A percentile compares a stretch with the other conserved stretches of the same genome.
phyloP scores from a whole-genome alignment of 225 moss, liverwort and hornwort species.

The Bryum argenteum region DNA sequence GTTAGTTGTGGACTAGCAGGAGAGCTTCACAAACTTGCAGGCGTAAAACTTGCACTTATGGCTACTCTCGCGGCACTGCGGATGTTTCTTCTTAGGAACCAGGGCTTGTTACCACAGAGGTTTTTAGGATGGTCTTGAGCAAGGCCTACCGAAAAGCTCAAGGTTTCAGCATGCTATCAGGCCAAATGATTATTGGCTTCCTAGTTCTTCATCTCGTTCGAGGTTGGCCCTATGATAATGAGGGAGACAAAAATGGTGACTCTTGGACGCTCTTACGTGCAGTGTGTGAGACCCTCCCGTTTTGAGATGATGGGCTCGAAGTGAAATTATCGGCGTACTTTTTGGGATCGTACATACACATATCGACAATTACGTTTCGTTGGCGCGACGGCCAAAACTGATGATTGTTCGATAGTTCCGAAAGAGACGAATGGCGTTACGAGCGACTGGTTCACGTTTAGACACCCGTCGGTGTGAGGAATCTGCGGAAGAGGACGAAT shows the following conservation, averaged over 20 bases:
- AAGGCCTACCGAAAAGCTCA: slow-evolving; percentile 32
- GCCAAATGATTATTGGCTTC: slow-evolving; percentile 56
- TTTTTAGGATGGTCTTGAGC: slow-evolving; percentile 33
- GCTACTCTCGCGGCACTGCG: slow-evolving; percentile 44
- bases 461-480: slow-evolving; percentile 58
- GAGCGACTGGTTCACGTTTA: slow-evolving; percentile 64
- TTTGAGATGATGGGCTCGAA: slow-evolving; percentile 60
- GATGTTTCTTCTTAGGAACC: slow-evolving; percentile 31
- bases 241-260: slow-evolving; percentile 68
- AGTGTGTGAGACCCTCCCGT: slow-evolving; percentile 68
- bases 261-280: slow-evolving; percentile 74
- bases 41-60: slow-evolving; percentile 41
- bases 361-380: slow-evolving; percentile 54
- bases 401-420: slow-evolving; percentile 63
- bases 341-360: slow-evolving; percentile 60
- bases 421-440: slow-evolving; percentile 63
- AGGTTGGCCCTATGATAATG: slow-evolving; percentile 34
- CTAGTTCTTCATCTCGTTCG: slow-evolving; percentile 62
- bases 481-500: slow-evolving; percentile 69
- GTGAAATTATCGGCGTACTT: slow-evolving; percentile 60
- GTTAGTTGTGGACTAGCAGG: slow-evolving; percentile 37
- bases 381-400: slow-evolving; percentile 75
- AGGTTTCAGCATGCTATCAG: slow-evolving; percentile 46
- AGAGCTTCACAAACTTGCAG: slow-evolving; percentile 36
- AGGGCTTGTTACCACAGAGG: slow-evolving; percentile 32